Evolutionary conservation across 108 stramenopile genomes (phyloP).

Genomic region (Nitzschia sp.): DNA sequence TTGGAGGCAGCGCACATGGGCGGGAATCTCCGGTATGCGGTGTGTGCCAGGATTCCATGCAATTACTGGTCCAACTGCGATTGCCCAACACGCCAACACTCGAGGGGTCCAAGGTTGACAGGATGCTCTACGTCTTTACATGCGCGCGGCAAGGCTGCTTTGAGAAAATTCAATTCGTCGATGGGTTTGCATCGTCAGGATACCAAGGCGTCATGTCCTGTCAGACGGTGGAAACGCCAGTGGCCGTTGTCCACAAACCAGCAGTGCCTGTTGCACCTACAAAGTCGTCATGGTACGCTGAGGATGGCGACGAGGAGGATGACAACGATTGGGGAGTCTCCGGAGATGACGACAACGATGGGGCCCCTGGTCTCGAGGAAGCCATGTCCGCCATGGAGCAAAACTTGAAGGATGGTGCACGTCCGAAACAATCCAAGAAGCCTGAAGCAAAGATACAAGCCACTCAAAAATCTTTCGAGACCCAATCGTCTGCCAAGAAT

Average conservation of each 20-base stretch:
- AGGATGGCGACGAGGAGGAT: slow-evolving; percentile 29
- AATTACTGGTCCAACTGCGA: slow-evolving; percentile 57
- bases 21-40: slow-evolving; percentile 36
- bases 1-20: slow-evolving; percentile 55
- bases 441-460: slow-evolving; percentile 10
- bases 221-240: slow-evolving; percentile 38
- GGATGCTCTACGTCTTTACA: slow-evolving; percentile 22
- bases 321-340: slow-evolving; percentile 55
- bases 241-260: neutral
- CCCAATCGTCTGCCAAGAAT: neutral
- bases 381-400: slow-evolving; percentile 49
- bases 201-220: slow-evolving; percentile 45
- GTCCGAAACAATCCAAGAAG: slow-evolving; percentile 4
- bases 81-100: slow-evolving; percentile 40
- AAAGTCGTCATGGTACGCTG: slow-evolving; percentile 28
- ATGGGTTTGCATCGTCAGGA: slow-evolving; percentile 46
- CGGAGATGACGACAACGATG: slow-evolving; percentile 22
- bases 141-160: slow-evolving; percentile 42
- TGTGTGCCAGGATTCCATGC: slow-evolving; percentile 49
- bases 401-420: slow-evolving; percentile 22
- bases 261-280: slow-evolving; percentile 14
- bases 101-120: slow-evolving; percentile 51
- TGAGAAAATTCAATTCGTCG: slow-evolving; percentile 15
- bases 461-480: neutral
- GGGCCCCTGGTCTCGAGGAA: slow-evolving; percentile 62